These are phyloP conservation scores for Trypanosoma platydactyli DNA, from an alignment of 208 protist species.

Conservation along the genomic window DNA sequence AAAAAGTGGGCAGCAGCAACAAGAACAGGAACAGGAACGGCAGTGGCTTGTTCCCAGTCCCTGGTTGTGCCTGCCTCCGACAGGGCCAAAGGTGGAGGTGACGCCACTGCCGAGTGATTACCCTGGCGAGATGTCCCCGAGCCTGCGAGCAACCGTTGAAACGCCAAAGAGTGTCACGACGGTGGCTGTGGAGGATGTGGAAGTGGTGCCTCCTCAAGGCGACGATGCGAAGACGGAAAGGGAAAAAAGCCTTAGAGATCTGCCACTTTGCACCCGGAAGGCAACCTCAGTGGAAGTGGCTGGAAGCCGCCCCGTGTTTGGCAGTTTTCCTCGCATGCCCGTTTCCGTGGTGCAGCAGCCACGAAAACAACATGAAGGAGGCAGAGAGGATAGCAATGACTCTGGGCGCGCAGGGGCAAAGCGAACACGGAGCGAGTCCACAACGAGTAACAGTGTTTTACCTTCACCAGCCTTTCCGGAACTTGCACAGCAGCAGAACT, in stretches of 20 bases:
- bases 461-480: background rate
- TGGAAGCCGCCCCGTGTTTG: background rate
- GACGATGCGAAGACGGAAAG: background rate
- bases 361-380: no score
- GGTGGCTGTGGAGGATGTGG: no score
- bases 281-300: background rate
- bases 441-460: no score
- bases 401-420: background rate
- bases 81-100: background rate
- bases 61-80: constrained; percentile 5
- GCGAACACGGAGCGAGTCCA: background rate
- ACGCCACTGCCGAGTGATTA: constrained; percentile 22
- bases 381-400: no score
- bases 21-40: background rate
- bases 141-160: constrained; percentile 16
- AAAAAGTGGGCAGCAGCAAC: background rate
- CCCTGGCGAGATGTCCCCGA: constrained; percentile 23
- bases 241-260: background rate
- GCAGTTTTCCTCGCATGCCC: no score
- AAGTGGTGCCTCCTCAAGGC: background rate
- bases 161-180: constrained; percentile 11
- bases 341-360: no score
- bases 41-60: background rate
- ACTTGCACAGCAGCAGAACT: background rate
- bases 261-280: background rate